These are phyloP conservation scores for Apiosordaria backusii DNA, from an alignment of 495 filamentous ascomycete genomes.

Conservation along the genomic window DNA sequence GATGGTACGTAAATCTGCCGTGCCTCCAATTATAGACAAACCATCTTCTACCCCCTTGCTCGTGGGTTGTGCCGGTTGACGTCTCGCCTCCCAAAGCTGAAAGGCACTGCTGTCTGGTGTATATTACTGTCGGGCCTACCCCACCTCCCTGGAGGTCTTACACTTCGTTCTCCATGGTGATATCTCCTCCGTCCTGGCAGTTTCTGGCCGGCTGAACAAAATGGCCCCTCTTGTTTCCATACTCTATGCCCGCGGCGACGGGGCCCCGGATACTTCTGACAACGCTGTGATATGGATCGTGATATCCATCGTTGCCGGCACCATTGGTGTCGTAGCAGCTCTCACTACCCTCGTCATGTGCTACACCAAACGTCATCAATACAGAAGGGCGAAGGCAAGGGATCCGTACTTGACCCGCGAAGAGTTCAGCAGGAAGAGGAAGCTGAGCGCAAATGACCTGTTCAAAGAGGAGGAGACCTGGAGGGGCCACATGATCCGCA, in stretches of 20 bases:
- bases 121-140: background rate
- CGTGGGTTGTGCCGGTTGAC: background rate
- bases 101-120: background rate
- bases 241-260: background rate
- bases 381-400: slow-evolving; percentile 12
- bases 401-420: slow-evolving; percentile 22
- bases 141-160: background rate
- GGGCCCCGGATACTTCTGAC: background rate
- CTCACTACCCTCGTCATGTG: slow-evolving; percentile 23
- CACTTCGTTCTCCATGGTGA: background rate
- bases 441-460: slow-evolving; percentile 27
- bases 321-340: slow-evolving; percentile 28
- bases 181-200: background rate
- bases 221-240: background rate
- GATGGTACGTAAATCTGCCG: background rate
- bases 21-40: background rate
- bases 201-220: background rate
- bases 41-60: background rate
- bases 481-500: slow-evolving; percentile 44
- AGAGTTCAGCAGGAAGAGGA: slow-evolving; percentile 24
- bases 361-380: slow-evolving; percentile 26
- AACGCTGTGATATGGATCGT: slow-evolving; percentile 32
- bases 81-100: background rate
- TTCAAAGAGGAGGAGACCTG: slow-evolving; percentile 37
- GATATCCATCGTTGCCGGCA: slow-evolving; percentile 25